Conservation (phyloP, 768 basidiomycete genomes). For the Cystofilobasidium ferigula region DNA sequence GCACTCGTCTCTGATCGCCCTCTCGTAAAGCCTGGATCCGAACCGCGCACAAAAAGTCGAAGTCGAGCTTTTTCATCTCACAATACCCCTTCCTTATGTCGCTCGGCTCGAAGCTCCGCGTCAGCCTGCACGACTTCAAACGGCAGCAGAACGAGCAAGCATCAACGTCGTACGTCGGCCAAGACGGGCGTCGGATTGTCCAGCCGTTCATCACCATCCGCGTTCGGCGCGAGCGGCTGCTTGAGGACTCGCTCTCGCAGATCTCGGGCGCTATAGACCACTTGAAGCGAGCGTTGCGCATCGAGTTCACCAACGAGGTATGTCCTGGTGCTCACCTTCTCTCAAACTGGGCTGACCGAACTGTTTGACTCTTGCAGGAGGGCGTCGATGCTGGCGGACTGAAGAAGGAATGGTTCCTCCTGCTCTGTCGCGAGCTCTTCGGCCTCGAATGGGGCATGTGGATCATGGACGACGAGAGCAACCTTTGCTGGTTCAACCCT, state of each 20-base stretch:
- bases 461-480: conserved; percentile 12
- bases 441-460: conserved; percentile 21
- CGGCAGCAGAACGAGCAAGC: conserved; percentile 17
- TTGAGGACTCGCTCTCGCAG: conserved; percentile 26
- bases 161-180: conserved; percentile 2
- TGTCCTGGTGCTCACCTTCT: too few relatives aligned
- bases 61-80: conserved; percentile 18
- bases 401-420: conserved; percentile 27
- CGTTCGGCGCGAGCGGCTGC: conserved; percentile 19
- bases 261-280: conserved; percentile 19
- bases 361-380: background rate
- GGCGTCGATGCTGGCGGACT: conserved; percentile 21
- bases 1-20: background rate
- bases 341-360: background rate
- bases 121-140: conserved; percentile 25
- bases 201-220: conserved; percentile 25
- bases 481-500: conserved; percentile 23
- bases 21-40: background rate
- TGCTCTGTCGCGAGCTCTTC: conserved; percentile 20
- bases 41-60: conserved; percentile 11
- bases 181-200: conserved; percentile 12
- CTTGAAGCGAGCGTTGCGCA: conserved; percentile 22
- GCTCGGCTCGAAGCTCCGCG: conserved; percentile 21
- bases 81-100: conserved; percentile 26
- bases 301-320: conserved; percentile 23